phyloP scores from a whole-genome alignment of 768 basidiomycete species.

The Multifurca ochricompacta region DNA sequence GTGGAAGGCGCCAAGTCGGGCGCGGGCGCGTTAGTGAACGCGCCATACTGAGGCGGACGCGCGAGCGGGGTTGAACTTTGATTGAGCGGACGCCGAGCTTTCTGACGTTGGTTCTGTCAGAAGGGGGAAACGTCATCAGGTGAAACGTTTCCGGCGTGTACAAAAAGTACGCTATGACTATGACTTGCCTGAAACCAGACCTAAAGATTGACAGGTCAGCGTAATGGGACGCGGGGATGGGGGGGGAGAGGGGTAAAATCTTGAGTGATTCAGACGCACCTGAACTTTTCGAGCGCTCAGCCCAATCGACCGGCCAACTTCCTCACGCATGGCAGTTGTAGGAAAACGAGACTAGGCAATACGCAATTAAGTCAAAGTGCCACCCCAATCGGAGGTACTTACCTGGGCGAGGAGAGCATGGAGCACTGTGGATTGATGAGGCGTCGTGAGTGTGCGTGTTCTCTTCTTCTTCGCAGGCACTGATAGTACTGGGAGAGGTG shows the following conservation, averaged over 20 bases:
- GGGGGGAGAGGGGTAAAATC: too few relatives aligned
- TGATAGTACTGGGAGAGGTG: slow-evolving; percentile 29
- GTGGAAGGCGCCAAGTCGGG: slow-evolving; percentile 29
- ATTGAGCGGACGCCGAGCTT: slow-evolving; percentile 65
- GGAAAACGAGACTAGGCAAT: slow-evolving; percentile 74
- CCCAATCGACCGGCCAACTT: slow-evolving; percentile 82
- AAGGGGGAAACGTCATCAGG: slow-evolving; percentile 19
- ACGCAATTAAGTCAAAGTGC: background rate
- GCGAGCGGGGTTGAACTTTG: slow-evolving; percentile 46
- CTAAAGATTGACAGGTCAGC: slow-evolving; percentile 38
- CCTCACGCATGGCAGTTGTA: slow-evolving; percentile 79
- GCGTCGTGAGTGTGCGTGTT: slow-evolving; percentile 77
- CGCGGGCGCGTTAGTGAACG: slow-evolving; percentile 43
- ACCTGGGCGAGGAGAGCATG: slow-evolving; percentile 85
- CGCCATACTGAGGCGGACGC: slow-evolving; percentile 54
- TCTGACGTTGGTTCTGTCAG: slow-evolving; percentile 80
- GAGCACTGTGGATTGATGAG: slow-evolving; percentile 82
- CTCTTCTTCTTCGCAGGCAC: slow-evolving; percentile 67
- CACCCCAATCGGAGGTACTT: slow-evolving; percentile 22
- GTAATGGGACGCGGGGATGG: slow-evolving; percentile 11
- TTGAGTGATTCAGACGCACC: slow-evolving; percentile 47
- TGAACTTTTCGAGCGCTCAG: slow-evolving; percentile 86
- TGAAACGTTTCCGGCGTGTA: slow-evolving; percentile 2
- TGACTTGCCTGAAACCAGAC: slow-evolving; percentile 86
- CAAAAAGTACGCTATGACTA: slow-evolving; percentile 5